phyloP scores from a whole-genome alignment of 371 early-diverging fungal genomes.

The Lichtheimia corymbifera region DNA sequence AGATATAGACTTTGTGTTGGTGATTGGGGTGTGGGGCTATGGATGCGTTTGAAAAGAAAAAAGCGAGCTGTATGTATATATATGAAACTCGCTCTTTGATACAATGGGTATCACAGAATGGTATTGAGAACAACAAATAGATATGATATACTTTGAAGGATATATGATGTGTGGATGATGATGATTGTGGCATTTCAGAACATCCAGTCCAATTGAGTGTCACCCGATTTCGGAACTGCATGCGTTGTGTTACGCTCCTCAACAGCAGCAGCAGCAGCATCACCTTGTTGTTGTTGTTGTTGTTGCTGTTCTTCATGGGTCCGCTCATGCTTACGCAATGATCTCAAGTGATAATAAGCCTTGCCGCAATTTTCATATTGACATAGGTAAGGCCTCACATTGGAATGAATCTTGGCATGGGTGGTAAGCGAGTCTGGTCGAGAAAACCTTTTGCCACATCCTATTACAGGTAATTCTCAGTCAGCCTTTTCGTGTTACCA shows the following conservation, averaged over 20 bases:
- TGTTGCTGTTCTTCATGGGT: slow-evolving; percentile 45
- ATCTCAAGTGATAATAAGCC: slow-evolving; percentile 83
- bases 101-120: too few species aligned
- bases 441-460: slow-evolving; percentile 84
- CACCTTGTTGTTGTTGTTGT: slow-evolving; percentile 1
- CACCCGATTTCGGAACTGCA: slow-evolving; percentile 11
- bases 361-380: slow-evolving; percentile 64
- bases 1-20: too few species aligned
- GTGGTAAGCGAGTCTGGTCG: slow-evolving; percentile 89
- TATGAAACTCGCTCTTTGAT: too few species aligned
- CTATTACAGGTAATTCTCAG: slow-evolving; percentile 19
- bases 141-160: slow-evolving; percentile 1
- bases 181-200: too few species aligned
- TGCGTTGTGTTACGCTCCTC: slow-evolving; percentile 6
- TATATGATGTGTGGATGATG: background rate
- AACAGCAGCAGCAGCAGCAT: too few species aligned
- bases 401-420: slow-evolving; percentile 87
- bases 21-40: too few species aligned
- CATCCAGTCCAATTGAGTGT: slow-evolving; percentile 6
- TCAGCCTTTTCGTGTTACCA: background rate
- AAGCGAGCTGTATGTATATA: background rate
- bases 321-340: slow-evolving; percentile 76
- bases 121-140: too few species aligned
- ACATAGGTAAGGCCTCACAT: slow-evolving; percentile 74
- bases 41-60: background rate